phyloP scores from a whole-genome alignment of 768 basidiomycete genomes.

The Phaeotremella skinneri region DNA sequence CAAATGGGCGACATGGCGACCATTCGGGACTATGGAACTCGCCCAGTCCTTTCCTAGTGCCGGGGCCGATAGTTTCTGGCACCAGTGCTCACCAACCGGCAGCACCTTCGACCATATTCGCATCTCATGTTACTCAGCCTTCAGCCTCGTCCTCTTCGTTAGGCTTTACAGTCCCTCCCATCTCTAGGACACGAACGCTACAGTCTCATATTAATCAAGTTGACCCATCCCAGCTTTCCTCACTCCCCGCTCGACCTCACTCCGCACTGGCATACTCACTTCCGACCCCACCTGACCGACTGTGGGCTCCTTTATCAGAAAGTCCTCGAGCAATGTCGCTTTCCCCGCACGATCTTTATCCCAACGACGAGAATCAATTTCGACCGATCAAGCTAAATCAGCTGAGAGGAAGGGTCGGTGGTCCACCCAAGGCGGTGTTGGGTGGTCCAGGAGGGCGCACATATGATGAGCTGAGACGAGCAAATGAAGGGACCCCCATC shows the following conservation, averaged over 20 bases:
- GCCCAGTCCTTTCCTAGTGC: background rate
- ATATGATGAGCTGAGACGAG: slow-evolving; percentile 26
- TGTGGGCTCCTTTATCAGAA: too few species aligned
- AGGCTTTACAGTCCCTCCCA: background rate
- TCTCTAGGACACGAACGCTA: background rate
- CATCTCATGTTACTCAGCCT: background rate
- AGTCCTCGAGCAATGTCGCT: too few species aligned
- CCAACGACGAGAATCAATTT: background rate
- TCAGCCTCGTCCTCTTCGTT: background rate
- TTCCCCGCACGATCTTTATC: background rate
- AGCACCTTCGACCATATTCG: background rate
- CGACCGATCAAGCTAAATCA: background rate
- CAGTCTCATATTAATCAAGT: background rate
- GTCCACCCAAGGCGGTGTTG: slow-evolving; percentile 35
- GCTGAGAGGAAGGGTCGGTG: slow-evolving; percentile 10
- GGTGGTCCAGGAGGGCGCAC: slow-evolving; percentile 38
- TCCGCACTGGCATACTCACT: background rate
- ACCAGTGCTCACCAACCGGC: background rate
- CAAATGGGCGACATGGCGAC: too few species aligned
- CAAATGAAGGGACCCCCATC: slow-evolving; percentile 4
- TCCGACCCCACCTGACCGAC: background rate
- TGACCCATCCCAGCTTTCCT: background rate
- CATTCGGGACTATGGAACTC: background rate
- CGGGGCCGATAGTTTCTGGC: background rate
- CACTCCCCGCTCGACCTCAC: background rate